Evolutionary conservation across 2,329 filamentous ascomycete genomes (phyloP).

Genomic region (Penicillium thymicola): DNA sequence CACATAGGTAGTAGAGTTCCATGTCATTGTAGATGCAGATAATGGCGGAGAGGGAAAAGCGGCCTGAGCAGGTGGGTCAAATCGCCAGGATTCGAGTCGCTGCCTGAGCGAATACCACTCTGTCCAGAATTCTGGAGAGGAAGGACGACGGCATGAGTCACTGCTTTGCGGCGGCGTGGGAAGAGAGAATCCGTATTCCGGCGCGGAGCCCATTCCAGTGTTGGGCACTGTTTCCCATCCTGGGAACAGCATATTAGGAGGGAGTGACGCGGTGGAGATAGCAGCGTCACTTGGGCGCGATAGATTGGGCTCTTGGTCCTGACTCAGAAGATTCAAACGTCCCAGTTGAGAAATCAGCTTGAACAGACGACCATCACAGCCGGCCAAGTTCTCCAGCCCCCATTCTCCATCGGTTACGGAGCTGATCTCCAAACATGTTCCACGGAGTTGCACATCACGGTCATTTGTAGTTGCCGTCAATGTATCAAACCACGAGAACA

Average conservation of each 20-base stretch:
- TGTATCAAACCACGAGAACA: slow-evolving; percentile 93
- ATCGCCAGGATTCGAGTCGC: slow-evolving; percentile 77
- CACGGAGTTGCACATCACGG: slow-evolving; percentile 75
- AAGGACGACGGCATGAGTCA: slow-evolving; percentile 19
- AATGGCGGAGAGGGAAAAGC: slow-evolving; percentile 20
- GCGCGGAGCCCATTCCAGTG: slow-evolving; percentile 40
- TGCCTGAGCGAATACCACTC: slow-evolving; percentile 81
- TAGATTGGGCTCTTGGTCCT: slow-evolving; percentile 50
- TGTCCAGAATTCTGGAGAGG: slow-evolving; percentile 62
- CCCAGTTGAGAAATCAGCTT: slow-evolving; percentile 80
- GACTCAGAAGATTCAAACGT: slow-evolving; percentile 77
- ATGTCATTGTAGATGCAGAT: slow-evolving; percentile 15
- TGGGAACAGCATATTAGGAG: slow-evolving; percentile 34
- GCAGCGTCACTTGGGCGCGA: slow-evolving; percentile 24
- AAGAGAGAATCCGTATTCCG: slow-evolving; percentile 30
- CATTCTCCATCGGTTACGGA: slow-evolving; percentile 65
- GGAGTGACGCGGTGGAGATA: slow-evolving; percentile 30
- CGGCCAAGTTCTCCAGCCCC: slow-evolving; percentile 78
- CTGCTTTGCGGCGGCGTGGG: slow-evolving; percentile 26
- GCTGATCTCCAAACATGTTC: slow-evolving; percentile 61
- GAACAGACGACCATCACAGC: slow-evolving; percentile 84
- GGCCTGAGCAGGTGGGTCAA: slow-evolving; percentile 47
- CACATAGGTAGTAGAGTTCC: slow-evolving; percentile 26
- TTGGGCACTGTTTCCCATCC: slow-evolving; percentile 18
- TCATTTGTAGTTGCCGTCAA: slow-evolving; percentile 91